Evolutionary conservation across 257 asterid genomes (phyloP).

Genomic region (Rehmannia glutinosa): DNA sequence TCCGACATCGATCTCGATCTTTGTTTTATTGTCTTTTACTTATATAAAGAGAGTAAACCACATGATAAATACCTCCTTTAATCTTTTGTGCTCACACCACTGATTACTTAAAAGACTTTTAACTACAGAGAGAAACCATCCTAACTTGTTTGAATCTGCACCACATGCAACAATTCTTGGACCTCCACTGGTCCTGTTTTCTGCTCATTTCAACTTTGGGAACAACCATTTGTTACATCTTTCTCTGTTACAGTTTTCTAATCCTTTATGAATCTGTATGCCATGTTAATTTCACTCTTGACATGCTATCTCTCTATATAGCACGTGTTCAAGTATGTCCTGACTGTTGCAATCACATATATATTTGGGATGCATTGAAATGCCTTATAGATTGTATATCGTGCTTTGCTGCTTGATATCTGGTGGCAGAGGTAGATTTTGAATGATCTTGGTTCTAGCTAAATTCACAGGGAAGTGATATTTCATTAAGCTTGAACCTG

Average conservation of each 20-base stretch:
- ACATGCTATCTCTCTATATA: background rate
- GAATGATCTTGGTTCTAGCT: background rate
- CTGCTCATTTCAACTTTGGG: background rate
- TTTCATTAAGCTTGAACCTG: background rate
- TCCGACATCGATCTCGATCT: background rate
- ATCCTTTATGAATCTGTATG: slow-evolving; percentile 7
- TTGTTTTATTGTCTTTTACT: background rate
- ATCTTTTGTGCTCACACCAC: background rate
- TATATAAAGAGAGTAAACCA: background rate
- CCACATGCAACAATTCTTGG: background rate
- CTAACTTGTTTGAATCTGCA: background rate
- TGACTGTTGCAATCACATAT: background rate
- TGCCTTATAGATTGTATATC: background rate
- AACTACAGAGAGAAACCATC: background rate
- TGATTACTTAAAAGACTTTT: background rate
- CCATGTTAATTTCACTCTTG: background rate
- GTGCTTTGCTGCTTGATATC: background rate
- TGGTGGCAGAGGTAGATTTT: background rate
- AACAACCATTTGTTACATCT: background rate
- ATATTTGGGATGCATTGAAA: background rate
- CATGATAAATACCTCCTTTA: background rate
- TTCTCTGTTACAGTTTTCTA: background rate
- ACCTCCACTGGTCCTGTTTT: background rate
- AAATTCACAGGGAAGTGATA: slow-evolving; percentile 16
- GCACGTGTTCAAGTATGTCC: background rate